A percentile compares a stretch with the other conserved stretches of the same genome.
Evolutionary conservation across 2,329 filamentous ascomycete genomes (phyloP).

Genomic region (Alternaria rosae): DNA sequence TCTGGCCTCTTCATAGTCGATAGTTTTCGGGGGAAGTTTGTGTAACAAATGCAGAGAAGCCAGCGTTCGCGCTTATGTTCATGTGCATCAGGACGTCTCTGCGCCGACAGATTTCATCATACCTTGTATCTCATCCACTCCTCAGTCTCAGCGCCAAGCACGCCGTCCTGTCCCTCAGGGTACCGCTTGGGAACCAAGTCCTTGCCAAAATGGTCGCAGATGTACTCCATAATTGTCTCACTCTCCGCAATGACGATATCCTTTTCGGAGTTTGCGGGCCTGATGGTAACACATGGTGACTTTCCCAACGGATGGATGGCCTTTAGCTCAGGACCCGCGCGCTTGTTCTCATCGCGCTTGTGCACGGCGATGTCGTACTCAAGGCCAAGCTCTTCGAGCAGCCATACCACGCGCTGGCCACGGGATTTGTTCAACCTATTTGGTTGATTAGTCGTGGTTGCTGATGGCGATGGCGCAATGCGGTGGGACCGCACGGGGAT

Average conservation of each 20-base stretch:
- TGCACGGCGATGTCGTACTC: conserved; percentile 82
- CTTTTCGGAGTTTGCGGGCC: conserved; percentile 54
- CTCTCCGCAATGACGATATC: conserved; percentile 79
- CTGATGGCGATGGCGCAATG: conserved; percentile 11
- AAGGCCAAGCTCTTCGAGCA: conserved; percentile 81
- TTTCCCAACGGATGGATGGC: conserved; percentile 86
- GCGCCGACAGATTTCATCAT: too few relatives aligned
- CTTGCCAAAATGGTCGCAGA: conserved; percentile 71
- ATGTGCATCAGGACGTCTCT: too few relatives aligned
- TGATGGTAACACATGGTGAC: conserved; percentile 77
- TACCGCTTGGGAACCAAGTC: conserved; percentile 62
- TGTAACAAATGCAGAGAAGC: not conserved
- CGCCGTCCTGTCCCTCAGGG: conserved; percentile 60
- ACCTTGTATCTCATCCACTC: conserved; percentile 65
- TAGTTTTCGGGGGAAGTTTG: not conserved
- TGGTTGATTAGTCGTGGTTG: not conserved
- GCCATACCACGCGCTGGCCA: conserved; percentile 83
- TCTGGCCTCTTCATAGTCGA: not conserved
- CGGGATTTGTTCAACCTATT: conserved; percentile 82
- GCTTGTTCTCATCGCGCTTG: conserved; percentile 69
- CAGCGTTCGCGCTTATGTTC: not conserved
- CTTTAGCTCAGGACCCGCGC: conserved; percentile 80
- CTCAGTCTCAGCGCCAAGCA: conserved; percentile 66
- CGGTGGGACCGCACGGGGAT: not conserved
- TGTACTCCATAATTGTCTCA: conserved; percentile 80